phyloP scores from a whole-genome alignment of 192 early-diverging fungal species.

The Entomortierella parvispora region DNA sequence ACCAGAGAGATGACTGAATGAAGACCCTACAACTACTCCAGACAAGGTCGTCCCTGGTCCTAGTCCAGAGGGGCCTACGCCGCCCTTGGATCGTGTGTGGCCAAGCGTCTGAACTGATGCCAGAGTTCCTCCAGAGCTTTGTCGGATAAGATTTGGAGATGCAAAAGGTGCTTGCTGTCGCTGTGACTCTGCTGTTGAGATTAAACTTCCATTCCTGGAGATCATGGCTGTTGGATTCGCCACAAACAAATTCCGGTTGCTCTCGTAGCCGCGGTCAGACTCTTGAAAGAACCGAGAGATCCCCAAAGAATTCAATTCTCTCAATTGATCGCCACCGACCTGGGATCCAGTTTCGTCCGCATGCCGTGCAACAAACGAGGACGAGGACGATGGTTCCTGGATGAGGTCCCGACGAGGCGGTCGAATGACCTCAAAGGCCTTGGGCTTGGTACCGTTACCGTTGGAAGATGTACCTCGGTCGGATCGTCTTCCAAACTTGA shows the following conservation, averaged over 20 bases:
- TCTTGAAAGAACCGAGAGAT: slow-evolving; percentile 36
- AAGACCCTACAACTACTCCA: slow-evolving; percentile 14
- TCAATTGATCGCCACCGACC: slow-evolving; percentile 32
- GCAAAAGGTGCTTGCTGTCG: neutral
- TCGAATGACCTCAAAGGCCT: slow-evolving; percentile 50
- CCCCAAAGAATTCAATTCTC: slow-evolving; percentile 31
- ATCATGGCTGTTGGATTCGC: slow-evolving; percentile 47
- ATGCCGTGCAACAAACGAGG: neutral
- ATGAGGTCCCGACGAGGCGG: slow-evolving; percentile 17
- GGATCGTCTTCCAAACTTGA: slow-evolving; percentile 10
- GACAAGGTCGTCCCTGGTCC: no score
- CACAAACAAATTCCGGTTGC: slow-evolving; percentile 38
- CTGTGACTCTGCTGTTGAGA: slow-evolving; percentile 27
- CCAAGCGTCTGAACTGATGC: slow-evolving; percentile 15
- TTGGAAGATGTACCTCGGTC: neutral
- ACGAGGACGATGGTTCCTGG: neutral
- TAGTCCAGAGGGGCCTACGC: no score
- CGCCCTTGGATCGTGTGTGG: slow-evolving; percentile 2
- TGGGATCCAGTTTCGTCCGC: slow-evolving; percentile 35
- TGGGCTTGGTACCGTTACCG: slow-evolving; percentile 35
- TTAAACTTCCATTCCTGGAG: slow-evolving; percentile 40
- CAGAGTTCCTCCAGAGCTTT: slow-evolving; percentile 20
- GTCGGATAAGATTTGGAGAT: slow-evolving; percentile 5
- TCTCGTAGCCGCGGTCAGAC: slow-evolving; percentile 41
- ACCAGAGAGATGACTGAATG: neutral